A percentile compares a stretch with the other conserved stretches of the same genome.
These are phyloP conservation scores for Diaporthe longicolla DNA, from an alignment of 2,329 filamentous ascomycete species.

Conservation along the genomic window DNA sequence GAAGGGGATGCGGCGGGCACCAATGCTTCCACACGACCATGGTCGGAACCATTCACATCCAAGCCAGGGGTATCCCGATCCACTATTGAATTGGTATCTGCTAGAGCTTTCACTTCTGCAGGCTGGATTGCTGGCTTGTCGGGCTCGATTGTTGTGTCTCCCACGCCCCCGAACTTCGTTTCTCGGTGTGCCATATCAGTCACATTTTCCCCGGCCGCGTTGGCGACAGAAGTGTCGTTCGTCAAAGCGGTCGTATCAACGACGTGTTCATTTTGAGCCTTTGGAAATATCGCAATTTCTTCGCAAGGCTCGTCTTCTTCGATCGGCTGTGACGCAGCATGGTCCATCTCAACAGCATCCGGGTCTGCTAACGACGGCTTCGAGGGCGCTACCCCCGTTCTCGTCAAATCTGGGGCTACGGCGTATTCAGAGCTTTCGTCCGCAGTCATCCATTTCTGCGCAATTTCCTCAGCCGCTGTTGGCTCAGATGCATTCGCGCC, in stretches of 20 bases:
- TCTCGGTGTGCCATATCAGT: not conserved
- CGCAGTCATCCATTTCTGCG: not conserved
- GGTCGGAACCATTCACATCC: not conserved
- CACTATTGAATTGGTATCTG: not conserved
- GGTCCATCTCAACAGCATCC: not conserved
- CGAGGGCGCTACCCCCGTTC: not conserved
- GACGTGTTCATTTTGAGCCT: not conserved
- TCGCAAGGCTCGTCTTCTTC: not conserved
- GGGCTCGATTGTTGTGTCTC: not conserved
- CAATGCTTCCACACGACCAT: not conserved
- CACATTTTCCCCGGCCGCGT: not conserved
- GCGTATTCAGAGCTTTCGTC: not conserved
- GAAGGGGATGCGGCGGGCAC: not conserved
- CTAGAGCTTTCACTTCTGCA: not conserved
- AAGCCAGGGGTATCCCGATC: not conserved
- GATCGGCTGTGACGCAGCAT: not conserved
- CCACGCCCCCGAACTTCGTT: not conserved
- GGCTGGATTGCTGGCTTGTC: not conserved
- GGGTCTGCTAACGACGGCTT: not conserved
- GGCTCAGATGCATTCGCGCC: slow-evolving; percentile 8
- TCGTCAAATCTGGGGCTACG: not conserved
- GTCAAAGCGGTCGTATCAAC: not conserved
- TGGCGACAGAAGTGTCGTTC: not conserved
- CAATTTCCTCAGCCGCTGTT: not conserved
- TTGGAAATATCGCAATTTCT: not conserved